Conservation (phyloP, 192 early-diverging fungal species). For the Coemansia aciculifera region DNA sequence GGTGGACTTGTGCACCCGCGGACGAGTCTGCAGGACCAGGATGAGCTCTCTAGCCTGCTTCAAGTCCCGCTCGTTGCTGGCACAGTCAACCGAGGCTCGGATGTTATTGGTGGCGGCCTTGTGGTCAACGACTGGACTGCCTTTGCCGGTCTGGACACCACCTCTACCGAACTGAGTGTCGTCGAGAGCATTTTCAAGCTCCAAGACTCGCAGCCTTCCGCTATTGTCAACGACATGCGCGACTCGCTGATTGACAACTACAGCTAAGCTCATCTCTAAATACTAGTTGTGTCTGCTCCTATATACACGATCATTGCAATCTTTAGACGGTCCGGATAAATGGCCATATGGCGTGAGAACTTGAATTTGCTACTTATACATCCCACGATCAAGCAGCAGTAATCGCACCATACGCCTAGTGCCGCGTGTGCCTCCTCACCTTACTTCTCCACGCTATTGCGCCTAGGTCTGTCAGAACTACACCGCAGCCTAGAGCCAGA, state of each 20-base stretch:
- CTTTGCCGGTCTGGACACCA: slow-evolving; percentile 96
- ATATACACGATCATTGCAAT: not conserved
- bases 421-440: not conserved
- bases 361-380: not conserved
- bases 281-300: not conserved
- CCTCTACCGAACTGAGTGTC: slow-evolving; percentile 93
- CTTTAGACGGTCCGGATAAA: not conserved
- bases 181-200: slow-evolving; percentile 98
- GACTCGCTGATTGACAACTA: slow-evolving; percentile 90
- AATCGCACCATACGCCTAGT: not conserved
- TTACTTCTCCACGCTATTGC: not conserved
- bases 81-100: slow-evolving; percentile 97
- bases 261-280: slow-evolving; percentile 53
- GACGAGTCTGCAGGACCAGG: slow-evolving; percentile 94
- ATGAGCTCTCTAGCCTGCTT: slow-evolving; percentile 94
- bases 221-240: slow-evolving; percentile 91
- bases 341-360: slow-evolving; percentile 3
- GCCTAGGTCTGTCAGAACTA: not conserved
- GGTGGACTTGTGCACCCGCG: slow-evolving; percentile 96
- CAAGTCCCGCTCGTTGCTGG: slow-evolving; percentile 98
- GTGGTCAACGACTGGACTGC: slow-evolving; percentile 99
- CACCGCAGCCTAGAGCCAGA: not conserved
- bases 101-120: slow-evolving; percentile 93
- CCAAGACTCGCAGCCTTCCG: slow-evolving; percentile 85
- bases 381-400: slow-evolving; percentile 4